Percentiles rank a stretch among this genome's conserved stretches.
phyloP scores from a whole-genome alignment of 2,329 filamentous ascomycete genomes.

The Fusarium tuaranense region DNA sequence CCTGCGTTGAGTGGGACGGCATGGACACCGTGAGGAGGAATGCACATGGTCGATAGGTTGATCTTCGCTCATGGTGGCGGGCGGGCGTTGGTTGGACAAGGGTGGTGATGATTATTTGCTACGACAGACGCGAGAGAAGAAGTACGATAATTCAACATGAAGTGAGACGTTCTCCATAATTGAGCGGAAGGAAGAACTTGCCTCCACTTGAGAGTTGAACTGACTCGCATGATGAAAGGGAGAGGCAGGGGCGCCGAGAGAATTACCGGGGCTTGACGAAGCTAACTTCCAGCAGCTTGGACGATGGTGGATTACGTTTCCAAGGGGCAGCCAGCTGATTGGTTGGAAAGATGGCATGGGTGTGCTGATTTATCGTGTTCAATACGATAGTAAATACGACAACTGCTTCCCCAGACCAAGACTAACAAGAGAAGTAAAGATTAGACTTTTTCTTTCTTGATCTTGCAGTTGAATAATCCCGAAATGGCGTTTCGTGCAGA shows the following conservation, averaged over 20 bases:
- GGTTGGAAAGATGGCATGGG: background rate
- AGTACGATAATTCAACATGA: background rate
- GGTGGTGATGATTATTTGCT: background rate
- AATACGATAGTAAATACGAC: background rate
- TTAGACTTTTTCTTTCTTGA: background rate
- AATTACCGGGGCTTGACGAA: background rate
- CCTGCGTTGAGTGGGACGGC: background rate
- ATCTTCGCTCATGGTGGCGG: background rate
- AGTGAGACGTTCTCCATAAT: background rate
- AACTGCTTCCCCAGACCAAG: background rate
- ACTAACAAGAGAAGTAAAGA: background rate
- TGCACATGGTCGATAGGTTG: background rate
- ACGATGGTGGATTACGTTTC: background rate
- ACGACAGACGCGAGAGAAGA: background rate
- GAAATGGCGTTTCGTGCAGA: background rate
- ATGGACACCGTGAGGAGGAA: conserved; percentile 6
- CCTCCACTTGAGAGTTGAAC: background rate
- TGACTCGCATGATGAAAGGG: background rate
- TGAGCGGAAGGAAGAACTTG: background rate
- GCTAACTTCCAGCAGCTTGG: background rate
- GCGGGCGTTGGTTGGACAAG: background rate
- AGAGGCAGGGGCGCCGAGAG: background rate
- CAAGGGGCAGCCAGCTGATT: background rate
- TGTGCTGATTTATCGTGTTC: background rate
- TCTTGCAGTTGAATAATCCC: background rate